Base-by-base conservation (phyloP, 331 rosid genomes). In the Erythrophleum ivorense region DNA sequence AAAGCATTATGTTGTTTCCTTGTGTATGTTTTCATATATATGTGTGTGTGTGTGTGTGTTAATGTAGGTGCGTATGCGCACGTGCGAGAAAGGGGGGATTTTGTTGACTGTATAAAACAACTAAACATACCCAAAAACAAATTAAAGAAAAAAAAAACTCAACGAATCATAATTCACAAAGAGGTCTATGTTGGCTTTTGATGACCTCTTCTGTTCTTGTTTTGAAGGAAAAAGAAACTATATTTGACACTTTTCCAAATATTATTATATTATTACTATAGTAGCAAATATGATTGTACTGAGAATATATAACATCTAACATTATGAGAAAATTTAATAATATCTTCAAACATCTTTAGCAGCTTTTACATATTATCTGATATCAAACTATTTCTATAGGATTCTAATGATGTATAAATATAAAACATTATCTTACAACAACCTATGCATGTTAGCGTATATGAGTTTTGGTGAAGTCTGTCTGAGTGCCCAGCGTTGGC, bases 1-100 rank as follows among this genome's bases (percentile, higher is more conserved):
- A 43, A 43, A 43, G 73, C 73, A 68, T 19, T 45, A 5, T 67
- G n/a, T 62, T 73, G 79, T 72, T 18, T 36, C 46, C 66, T 9
- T 29, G 40, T 58, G 62, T 71, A 55, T 45, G 83, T 70, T 40
- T 38, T 19, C 29, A 12, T 31, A 21, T 41, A 16, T n/a, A n/a
- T n/a, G n/a, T n/a, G 48, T 6, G 6, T 6, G 48, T 43, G 48
- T 7, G 48, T 5, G 48, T 43, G 48, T 5, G 29, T 24, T 24
- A 24, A 24, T 24, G 29, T 55, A 16, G 54, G 2, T 7, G 33
- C 29, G 29, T 24, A 24, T 24, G 29, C 29, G 29, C 29, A 24
- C 29, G 29, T 14, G 55, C 2, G 48, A 48, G 40, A 36, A n/a
- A 4, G 40, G 40, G 40, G 40, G 40, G 40, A 36, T 36, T 36